phyloP scores from a whole-genome alignment of 139 green algal genomes.

The Auxenochlorella protothecoides region DNA sequence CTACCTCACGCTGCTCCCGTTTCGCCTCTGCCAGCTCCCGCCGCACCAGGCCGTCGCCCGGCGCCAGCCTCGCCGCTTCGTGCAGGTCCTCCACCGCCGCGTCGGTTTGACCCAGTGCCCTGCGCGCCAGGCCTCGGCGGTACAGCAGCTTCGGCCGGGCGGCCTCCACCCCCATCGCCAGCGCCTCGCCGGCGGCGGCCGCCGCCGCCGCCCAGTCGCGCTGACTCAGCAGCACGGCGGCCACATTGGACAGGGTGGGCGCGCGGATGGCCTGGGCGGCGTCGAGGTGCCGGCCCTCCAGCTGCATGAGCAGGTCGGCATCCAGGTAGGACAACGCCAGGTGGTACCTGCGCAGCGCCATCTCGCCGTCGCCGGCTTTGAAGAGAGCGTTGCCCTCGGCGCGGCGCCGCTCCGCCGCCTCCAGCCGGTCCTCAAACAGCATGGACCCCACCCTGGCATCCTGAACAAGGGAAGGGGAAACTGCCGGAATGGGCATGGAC shows the following conservation, averaged over 20 bases:
- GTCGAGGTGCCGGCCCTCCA: slow-evolving; percentile 51
- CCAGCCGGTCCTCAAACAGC: slow-evolving; percentile 36
- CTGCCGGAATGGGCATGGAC: too few relatives aligned
- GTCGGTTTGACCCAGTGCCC: not conserved
- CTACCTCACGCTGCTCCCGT: too few relatives aligned
- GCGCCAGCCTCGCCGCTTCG: too few relatives aligned
- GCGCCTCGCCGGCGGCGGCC: too few relatives aligned
- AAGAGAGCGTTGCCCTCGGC: slow-evolving; percentile 59
- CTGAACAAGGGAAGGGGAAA: too few relatives aligned
- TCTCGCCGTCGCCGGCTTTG: slow-evolving; percentile 21
- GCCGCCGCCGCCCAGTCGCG: too few relatives aligned
- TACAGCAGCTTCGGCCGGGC: too few relatives aligned
- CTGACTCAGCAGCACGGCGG: too few relatives aligned
- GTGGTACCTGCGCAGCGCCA: slow-evolving; percentile 48
- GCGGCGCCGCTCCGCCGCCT: slow-evolving; percentile 53
- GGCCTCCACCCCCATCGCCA: too few relatives aligned
- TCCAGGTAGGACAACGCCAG: slow-evolving; percentile 65
- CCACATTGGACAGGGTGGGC: not conserved
- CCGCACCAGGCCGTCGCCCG: too few relatives aligned
- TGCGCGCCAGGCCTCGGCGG: too few relatives aligned
- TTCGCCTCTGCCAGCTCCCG: too few relatives aligned
- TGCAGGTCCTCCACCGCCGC: not conserved
- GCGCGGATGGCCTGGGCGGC: not conserved
- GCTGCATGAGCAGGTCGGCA: slow-evolving; percentile 74
- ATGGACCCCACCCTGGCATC: slow-evolving; percentile 4